Conservation (phyloP, 495 filamentous ascomycete species). For the Talaromyces borbonicus region DNA sequence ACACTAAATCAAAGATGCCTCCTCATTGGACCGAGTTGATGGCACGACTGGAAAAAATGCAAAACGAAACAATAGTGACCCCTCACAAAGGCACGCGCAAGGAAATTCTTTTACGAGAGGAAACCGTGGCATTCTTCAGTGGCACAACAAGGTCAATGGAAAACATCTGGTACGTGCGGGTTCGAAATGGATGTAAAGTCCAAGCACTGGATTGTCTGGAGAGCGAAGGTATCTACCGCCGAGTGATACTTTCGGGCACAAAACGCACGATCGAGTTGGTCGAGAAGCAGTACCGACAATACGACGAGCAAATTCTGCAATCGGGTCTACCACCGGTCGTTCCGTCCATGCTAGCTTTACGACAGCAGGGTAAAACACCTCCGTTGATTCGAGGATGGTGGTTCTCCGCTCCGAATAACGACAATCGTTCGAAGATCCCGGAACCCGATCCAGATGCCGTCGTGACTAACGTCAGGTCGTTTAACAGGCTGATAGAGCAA, state of each 20-base stretch:
- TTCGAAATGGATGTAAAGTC: constrained; percentile 32
- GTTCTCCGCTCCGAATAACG: not conserved
- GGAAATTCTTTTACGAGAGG: constrained; percentile 29
- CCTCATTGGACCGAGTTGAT: constrained; percentile 19
- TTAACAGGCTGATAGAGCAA: not conserved
- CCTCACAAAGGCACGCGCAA: constrained; percentile 13
- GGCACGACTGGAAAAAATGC: constrained; percentile 16
- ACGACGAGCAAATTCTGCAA: constrained; percentile 15
- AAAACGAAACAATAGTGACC: constrained; percentile 10
- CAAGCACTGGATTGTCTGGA: constrained; percentile 22
- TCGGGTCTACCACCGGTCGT: constrained; percentile 9
- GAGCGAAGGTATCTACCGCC: constrained; percentile 25
- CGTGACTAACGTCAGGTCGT: not conserved
- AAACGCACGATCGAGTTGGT: constrained; percentile 23
- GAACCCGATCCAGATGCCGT: not conserved
- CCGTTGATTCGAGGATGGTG: not conserved
- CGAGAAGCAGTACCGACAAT: constrained; percentile 15
- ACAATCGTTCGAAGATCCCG: not conserved
- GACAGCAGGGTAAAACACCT: constrained; percentile 5
- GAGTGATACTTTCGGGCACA: constrained; percentile 27
- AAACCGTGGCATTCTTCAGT: constrained; percentile 26
- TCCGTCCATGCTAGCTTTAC: constrained; percentile 21
- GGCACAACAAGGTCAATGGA: constrained; percentile 22
- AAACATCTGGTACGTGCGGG: constrained; percentile 28
- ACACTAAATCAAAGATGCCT: not conserved